Base-by-base conservation (phyloP, 306 rosid genomes). In the Prinsepia uniflora region DNA sequence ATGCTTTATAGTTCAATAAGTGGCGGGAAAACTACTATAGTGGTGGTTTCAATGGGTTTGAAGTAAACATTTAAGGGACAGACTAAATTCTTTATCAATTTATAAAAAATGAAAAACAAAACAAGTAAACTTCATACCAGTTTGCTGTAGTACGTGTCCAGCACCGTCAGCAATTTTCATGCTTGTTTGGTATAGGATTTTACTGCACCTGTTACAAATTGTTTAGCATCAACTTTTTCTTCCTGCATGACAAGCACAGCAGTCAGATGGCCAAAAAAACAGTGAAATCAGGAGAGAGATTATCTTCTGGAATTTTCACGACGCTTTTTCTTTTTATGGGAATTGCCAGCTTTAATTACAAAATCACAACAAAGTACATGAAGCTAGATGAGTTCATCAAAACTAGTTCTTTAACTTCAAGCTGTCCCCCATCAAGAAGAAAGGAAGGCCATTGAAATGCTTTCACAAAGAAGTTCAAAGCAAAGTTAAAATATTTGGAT, bases 201-300 rank as follows among this genome's bases (percentile, higher is more conserved):
- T 24, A 57, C 41, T 22, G 30, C 63, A 10, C 40, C n/a, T n/a
- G n/a, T n/a, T n/a, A n/a, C n/a, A n/a, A n/a, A n/a, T n/a, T n/a
- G n/a, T n/a, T n/a, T 53, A 40, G 59, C 49, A 13, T 50, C 43
- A 15, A 36, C 48, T 46, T 60, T 18, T 53, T 76, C 34, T 70
- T 70, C 75, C 80, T 76, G 75, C 60, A 34, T 52, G 67, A 70
- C 60, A 70, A 34, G 9, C n/a, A 46, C 34, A 30, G 40, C 80
- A 30, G 58, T 50, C n/a, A 18, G 30, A 48, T 41, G 11, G 9
- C 47, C 36, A n/a, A 17, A 48, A 3, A n/a, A 5, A 49, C 1
- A 1, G 10, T 58, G 30, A 71, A n/a, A 2, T 4, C 15, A 5
- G 17, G 56, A 24, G 24, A 22, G 1, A 20, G 4, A 42, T 12